These are phyloP conservation scores for Niebla homalea DNA, from an alignment of 495 filamentous ascomycete genomes.

Conservation along the genomic window DNA sequence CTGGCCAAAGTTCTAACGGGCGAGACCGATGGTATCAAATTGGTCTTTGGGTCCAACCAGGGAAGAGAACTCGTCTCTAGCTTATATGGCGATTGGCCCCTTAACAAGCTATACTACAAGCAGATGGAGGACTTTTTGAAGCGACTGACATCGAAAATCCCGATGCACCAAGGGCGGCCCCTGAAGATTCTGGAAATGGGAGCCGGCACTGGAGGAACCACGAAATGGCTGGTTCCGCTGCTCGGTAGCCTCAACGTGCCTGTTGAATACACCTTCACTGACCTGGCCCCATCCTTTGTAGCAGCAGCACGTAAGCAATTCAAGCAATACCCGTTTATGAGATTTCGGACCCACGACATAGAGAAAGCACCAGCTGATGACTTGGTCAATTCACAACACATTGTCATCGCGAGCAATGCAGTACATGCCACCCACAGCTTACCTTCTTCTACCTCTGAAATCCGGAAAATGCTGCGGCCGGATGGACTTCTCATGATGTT, in stretches of 20 bases:
- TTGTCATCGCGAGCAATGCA: slow-evolving; percentile 34
- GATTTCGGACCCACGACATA: slow-evolving; percentile 33
- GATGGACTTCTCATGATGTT: slow-evolving; percentile 30
- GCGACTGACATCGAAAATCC: slow-evolving; percentile 19
- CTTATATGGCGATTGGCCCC: slow-evolving; percentile 31
- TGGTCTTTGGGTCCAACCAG: slow-evolving; percentile 24
- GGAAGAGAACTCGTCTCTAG: slow-evolving; percentile 31
- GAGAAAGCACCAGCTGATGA: slow-evolving; percentile 26
- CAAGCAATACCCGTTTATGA: slow-evolving; percentile 32
- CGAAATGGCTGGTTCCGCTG: slow-evolving; percentile 23
- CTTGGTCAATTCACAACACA: slow-evolving; percentile 27
- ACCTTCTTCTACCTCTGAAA: slow-evolving; percentile 17
- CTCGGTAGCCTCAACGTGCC: slow-evolving; percentile 25
- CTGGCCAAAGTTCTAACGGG: slow-evolving; percentile 32
- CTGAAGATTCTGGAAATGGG: slow-evolving; percentile 35
- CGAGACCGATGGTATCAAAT: slow-evolving; percentile 30
- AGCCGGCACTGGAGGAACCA: slow-evolving; percentile 16
- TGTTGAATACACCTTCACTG: slow-evolving; percentile 38
- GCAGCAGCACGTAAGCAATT: slow-evolving; percentile 25
- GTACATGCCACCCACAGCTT: slow-evolving; percentile 36
- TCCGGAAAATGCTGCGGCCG: slow-evolving; percentile 22
- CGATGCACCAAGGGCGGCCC: slow-evolving; percentile 10
- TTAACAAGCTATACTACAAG: slow-evolving; percentile 27
- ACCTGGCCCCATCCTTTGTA: slow-evolving; percentile 32
- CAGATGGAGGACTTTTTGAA: slow-evolving; percentile 33